Base-by-base conservation (phyloP, 1,139 yeast genomes). In the Geotrichum citri-aurantii region DNA sequence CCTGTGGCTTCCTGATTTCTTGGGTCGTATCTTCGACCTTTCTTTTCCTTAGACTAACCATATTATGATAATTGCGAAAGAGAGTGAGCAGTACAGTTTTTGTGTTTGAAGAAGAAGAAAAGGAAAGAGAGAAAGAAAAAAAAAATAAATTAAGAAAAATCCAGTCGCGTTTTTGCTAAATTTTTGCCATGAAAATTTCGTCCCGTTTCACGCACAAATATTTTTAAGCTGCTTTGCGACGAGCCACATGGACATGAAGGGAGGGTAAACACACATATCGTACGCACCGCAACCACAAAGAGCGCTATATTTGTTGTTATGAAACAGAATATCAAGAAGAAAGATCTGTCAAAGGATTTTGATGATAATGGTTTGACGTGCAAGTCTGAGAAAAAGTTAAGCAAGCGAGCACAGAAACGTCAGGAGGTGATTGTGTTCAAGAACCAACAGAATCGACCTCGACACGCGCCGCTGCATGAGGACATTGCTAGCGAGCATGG, bases 11-110 rank as follows among this genome's bases (percentile, higher is more conserved):
- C 31, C 52, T 52, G 14, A 37, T 52, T 19, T 53, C 50, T 5
- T 50, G 48, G 12, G 50, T 24, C 48, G 7, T 17, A 8, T 49
- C 53, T 48, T 55, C 55, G 40, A 31, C 47, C 55, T 55, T 55
- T 42, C 54, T 40, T 27, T 51, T 51, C 48, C 54, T 51, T 14
- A 51, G 27, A 40, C 23, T 23, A 26, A 27, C 54, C 54, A 51
- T 51, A 10, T 11, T 24, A 21, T 27, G 6, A 37, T 37, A n/a
- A n/a, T n/a, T 37, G 44, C 44, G 19, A 46, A 19, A 46, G n/a
- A 46, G 2, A 46, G 48, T 10, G 29, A 46, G 14, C 6, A 19
- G 48, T 33, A 37, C 17, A 37, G 44, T n/a, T 37, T 26, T 37
- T 37, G 44, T 37, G 44, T n/a, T 37, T n/a, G 21, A 37, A 37